These are phyloP conservation scores for Lotus japonicus DNA, from an alignment of 306 rosid genomes.

Conservation along the genomic window DNA sequence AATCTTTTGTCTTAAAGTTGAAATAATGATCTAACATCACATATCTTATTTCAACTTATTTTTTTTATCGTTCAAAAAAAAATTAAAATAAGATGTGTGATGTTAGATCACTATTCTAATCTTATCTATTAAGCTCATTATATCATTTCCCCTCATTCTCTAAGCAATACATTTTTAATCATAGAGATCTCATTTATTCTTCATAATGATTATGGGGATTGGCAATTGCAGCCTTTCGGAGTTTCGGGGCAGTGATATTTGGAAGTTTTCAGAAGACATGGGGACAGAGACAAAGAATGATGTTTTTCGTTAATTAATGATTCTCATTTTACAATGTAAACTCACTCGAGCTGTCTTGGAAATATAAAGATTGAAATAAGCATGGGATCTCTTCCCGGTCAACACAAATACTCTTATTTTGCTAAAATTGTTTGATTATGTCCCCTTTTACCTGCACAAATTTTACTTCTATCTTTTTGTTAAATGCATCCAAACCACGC, in stretches of 20 bases:
- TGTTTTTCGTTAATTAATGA: constrained; percentile 21
- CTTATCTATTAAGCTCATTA: too few relatives aligned
- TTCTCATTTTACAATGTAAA: constrained; percentile 34
- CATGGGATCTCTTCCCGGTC: constrained; percentile 49
- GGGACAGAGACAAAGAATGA: constrained; percentile 42
- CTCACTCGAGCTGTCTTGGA: constrained; percentile 84
- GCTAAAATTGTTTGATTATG: constrained; percentile 40
- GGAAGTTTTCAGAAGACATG: constrained; percentile 58
- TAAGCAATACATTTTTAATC: too few relatives aligned
- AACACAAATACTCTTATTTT: constrained; percentile 38
- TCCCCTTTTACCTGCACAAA: constrained; percentile 28
- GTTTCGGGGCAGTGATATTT: constrained; percentile 29
- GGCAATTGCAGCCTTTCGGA: constrained; percentile 25
- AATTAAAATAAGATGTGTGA: too few relatives aligned
- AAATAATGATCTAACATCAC: too few relatives aligned
- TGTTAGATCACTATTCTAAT: too few relatives aligned
- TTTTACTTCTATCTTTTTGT: constrained; percentile 9
- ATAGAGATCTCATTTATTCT: not conserved
- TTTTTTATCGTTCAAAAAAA: too few relatives aligned
- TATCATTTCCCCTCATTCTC: too few relatives aligned
- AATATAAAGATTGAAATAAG: constrained; percentile 30
- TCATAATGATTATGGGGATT: constrained; percentile 49
- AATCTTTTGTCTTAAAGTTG: too few relatives aligned
- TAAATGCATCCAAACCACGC: not conserved
- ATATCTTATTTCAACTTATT: too few relatives aligned